Percentiles rank a stretch among this genome's conserved stretches.
phyloP scores from a whole-genome alignment of 202 grass and related monocot genomes.

The Digitaria exilis region DNA sequence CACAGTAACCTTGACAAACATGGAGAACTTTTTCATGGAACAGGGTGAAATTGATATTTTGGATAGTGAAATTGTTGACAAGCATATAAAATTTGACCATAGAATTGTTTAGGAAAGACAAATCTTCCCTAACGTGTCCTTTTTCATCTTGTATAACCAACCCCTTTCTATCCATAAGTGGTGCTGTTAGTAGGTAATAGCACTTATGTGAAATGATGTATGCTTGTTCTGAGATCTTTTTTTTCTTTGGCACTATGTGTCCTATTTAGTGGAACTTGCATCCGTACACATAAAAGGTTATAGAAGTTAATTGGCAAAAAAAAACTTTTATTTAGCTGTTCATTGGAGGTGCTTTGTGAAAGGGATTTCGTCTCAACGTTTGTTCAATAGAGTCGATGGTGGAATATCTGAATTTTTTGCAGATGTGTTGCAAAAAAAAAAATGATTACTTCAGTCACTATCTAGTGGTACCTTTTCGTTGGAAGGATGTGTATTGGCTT shows the following conservation, averaged over 20 bases:
- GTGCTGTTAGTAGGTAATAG: constrained; percentile 27
- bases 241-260: not conserved
- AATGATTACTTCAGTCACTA: constrained; percentile 21
- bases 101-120: constrained; percentile 8
- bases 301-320: not conserved
- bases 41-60: constrained; percentile 17
- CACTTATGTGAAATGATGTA: constrained; percentile 14
- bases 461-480: not conserved
- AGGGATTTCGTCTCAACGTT: not conserved
- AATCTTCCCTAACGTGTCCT: not conserved
- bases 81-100: not conserved
- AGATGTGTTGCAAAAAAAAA: not conserved
- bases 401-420: constrained; percentile 32
- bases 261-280: not conserved
- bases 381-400: not conserved
- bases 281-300: not conserved
- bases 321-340: not conserved
- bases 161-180: not conserved
- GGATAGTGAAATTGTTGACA: constrained; percentile 27
- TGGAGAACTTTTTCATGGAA: constrained; percentile 1
- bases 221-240: constrained; percentile 1
- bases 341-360: not conserved
- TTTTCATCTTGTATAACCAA: constrained; percentile 7
- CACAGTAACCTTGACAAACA: constrained; percentile 16
- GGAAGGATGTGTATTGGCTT: constrained; percentile 36